Percentiles rank a stretch among this genome's conserved stretches.
phyloP scores from a whole-genome alignment of 768 basidiomycete genomes.

The Tephrocybe sp. region DNA sequence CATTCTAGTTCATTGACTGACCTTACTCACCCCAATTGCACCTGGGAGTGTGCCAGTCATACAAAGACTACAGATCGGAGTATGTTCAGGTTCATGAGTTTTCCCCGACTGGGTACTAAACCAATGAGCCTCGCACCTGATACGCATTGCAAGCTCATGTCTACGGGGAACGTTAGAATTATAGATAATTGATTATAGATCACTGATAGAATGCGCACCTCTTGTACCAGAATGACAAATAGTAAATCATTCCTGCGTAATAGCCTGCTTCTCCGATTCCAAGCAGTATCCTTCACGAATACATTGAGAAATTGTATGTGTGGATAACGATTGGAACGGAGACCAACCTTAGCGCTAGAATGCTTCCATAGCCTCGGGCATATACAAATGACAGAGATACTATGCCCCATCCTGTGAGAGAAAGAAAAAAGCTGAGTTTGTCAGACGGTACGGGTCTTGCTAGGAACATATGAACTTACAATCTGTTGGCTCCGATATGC shows the following conservation, averaged over 20 bases:
- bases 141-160: constrained; percentile 48
- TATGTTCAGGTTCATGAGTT: too few relatives aligned
- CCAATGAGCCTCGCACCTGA: constrained; percentile 31
- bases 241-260: constrained; percentile 61
- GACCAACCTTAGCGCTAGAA: constrained; percentile 45
- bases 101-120: too few relatives aligned
- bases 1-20: background rate
- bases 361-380: constrained; percentile 48
- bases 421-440: constrained; percentile 47
- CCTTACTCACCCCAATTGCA: constrained; percentile 42
- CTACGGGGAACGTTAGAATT: constrained; percentile 18
- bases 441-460: background rate
- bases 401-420: constrained; percentile 51
- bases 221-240: constrained; percentile 57
- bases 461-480: constrained; percentile 28
- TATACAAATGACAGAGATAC: constrained; percentile 51
- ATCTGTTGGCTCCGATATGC: constrained; percentile 54
- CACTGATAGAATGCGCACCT: constrained; percentile 20
- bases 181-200: background rate
- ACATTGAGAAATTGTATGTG: background rate
- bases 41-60: constrained; percentile 60
- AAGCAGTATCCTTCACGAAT: constrained; percentile 38
- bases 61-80: constrained; percentile 35
- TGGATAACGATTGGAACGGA: background rate
- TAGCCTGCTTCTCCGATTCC: constrained; percentile 63